Conservation (phyloP, 108 stramenopile species). For the Skeletonema marinoi region DNA sequence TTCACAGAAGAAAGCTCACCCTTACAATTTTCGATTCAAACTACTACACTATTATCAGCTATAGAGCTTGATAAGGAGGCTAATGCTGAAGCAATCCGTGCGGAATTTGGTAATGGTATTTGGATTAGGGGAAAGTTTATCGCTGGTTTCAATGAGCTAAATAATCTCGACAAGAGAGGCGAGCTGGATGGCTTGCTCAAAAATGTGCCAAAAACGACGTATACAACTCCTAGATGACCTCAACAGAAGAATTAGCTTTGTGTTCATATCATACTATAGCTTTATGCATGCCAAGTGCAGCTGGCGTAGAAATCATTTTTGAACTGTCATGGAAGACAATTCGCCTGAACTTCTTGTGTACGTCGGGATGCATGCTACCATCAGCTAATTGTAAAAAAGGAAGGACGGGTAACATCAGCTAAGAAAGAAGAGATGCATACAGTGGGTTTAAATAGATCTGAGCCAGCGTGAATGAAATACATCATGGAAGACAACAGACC, state of each 20-base stretch:
- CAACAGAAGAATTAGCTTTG: background rate
- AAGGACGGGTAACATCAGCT: too few species aligned
- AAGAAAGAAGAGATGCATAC: too few species aligned
- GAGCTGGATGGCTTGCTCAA: background rate
- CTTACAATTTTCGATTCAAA: background rate
- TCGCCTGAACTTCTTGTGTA: background rate
- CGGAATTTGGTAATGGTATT: background rate
- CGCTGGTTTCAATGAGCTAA: background rate
- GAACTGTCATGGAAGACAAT: background rate
- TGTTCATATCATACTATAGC: background rate
- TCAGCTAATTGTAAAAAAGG: too few species aligned
- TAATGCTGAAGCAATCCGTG: background rate
- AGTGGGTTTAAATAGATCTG: too few species aligned
- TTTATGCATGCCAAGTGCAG: background rate
- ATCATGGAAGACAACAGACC: too few species aligned
- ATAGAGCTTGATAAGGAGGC: background rate
- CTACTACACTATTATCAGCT: background rate
- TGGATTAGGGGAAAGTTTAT: background rate
- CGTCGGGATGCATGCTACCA: too few species aligned
- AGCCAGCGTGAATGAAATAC: too few species aligned
- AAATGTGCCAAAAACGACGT: background rate
- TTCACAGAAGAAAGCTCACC: background rate
- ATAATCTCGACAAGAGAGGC: background rate
- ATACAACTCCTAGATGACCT: background rate
- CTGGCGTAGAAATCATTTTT: background rate